Evolutionary conservation across 192 early-diverging fungal species (phyloP), one percentile per base, ranked within the genome.

Genomic region (Podila verticillata): DNA sequence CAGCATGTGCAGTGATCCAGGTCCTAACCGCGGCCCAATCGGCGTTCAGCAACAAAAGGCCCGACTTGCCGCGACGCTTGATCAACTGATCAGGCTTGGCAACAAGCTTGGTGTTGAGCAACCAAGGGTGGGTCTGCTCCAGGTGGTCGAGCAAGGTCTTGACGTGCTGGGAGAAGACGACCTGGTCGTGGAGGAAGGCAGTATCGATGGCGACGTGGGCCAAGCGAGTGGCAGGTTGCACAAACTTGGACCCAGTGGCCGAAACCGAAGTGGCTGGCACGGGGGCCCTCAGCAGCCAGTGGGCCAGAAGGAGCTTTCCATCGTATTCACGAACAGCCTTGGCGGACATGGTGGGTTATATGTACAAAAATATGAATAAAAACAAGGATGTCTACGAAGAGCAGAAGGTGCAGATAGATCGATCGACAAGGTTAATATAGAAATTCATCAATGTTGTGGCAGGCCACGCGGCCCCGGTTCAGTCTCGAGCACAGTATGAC

Each of bases 61-160:
- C 97, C 73, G 94, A 92, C 91, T 99, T 99, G 47, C 97, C 97
- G 65, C 97, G 88, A 66, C 97, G 92, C 88, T 99, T 99, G 87
- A 99, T 98, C 59, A 99, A 87, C 84, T 98, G 96, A 84, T 99
- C 97, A 26, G 97, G 97, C 86, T 99, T 99, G 84, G 92, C 96
- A 51, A 99, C 97, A 68, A 98, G 88, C 80, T 96, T 96, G 19
- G 82, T 85, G 54, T 90, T 89, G 67, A 89, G 62, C 61, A 97
- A 83, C 96, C 96, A 99, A 30, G 95, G 94, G 87, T 97, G 87
- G 51, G 84, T 89, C 58, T 83, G 84, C 85, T 96, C 96, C 28
- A 92, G 86, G 47, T 83, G 81, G 62, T 87, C 84, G 22, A 90
- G 71, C 57, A 83, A 82, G 30, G 82, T 77, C 64, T 87, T 84